phyloP scores from a whole-genome alignment of 2,329 filamentous ascomycete species.

The Coniochaeta sp. region DNA sequence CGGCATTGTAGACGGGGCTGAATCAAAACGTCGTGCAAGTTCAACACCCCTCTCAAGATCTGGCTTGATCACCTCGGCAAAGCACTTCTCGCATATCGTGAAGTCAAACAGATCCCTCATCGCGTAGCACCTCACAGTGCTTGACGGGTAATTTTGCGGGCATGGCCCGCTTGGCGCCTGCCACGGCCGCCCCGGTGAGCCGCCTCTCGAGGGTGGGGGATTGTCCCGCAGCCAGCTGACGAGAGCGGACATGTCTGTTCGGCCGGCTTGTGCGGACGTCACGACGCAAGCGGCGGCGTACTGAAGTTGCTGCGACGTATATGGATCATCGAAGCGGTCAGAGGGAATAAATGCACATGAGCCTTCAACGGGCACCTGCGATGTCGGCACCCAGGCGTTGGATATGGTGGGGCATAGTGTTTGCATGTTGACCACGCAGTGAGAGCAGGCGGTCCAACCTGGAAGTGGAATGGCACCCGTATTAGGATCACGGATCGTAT shows the following conservation, averaged over 20 bases:
- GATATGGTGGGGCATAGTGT: constrained; percentile 5
- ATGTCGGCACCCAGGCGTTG: constrained; percentile 1
- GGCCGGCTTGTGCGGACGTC: neutral
- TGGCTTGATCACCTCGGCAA: constrained; percentile 3
- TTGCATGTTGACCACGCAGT: constrained; percentile 5
- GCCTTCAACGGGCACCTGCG: neutral
- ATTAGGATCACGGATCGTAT: constrained; percentile 3
- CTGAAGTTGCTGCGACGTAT: constrained; percentile 4
- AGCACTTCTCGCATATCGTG: constrained; percentile 9
- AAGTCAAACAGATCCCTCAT: constrained; percentile 7
- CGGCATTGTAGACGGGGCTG: neutral
- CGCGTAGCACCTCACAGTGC: constrained; percentile 5
- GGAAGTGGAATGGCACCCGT: constrained; percentile 4
- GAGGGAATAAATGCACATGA: constrained; percentile 4
- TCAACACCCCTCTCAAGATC: constrained; percentile 2
- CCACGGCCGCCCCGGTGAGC: neutral
- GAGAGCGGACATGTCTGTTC: constrained; percentile 3
- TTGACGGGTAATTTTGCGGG: constrained; percentile 3
- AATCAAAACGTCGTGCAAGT: constrained; percentile 4
- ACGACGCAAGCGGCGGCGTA: constrained; percentile 5
- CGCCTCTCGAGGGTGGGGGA: constrained; percentile 1
- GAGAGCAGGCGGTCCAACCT: constrained; percentile 6
- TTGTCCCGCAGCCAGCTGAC: constrained; percentile 6
- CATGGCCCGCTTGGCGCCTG: constrained; percentile 3
- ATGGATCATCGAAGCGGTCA: constrained; percentile 6